Evolutionary conservation across 148 eudicot genomes (phyloP), one percentile per base, ranked within the genome.

Genomic region (Simmondsia chinensis): DNA sequence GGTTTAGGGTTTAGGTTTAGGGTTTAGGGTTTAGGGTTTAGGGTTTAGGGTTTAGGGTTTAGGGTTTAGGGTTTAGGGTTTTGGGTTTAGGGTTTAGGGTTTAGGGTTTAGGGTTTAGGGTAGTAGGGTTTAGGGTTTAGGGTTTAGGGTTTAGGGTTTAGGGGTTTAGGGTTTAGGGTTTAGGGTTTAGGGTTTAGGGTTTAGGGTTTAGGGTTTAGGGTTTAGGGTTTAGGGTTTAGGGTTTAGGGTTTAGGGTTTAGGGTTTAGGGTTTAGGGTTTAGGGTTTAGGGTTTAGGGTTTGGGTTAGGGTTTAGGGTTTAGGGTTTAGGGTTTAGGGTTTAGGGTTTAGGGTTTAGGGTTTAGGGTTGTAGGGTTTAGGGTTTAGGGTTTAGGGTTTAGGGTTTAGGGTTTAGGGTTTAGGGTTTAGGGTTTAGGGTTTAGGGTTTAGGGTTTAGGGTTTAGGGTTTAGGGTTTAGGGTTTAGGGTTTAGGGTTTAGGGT

Each of bases 301-400:
- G 21, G 49, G 49, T 45, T 45, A 25, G 33, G 49, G 49, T 26
- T 45, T 21, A 23, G 49, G 49, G 29, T 45, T 45, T 21, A 23
- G 49, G 49, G 29, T 45, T 45, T 21, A 23, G 49, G 49, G 29
- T 45, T 45, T 21, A 23, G 49, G 49, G 29, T 45, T 45, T 21
- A 23, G 49, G 49, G 49, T 45, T 45, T 45, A 45, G 49, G 49
- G 49, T 45, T 45, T 45, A 45, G 49, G 49, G 49, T 45, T 45
- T 45, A 45, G 49, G 49, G 49, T 45, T 45, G n/a, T 45, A 45
- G 49, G 49, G 49, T 45, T 45, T 26, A 12, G 33, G 49, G 33
- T 25, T 45, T 45, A 45, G 49, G 49, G 49, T 45, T 45, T 45
- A 45, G 49, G 49, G 45, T 40, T 40, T 40, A 40, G 45, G 45